Evolutionary conservation across 2,329 filamentous ascomycete genomes (phyloP), one percentile per base, ranked within the genome.

Genomic region (Ilyonectria destructans): DNA sequence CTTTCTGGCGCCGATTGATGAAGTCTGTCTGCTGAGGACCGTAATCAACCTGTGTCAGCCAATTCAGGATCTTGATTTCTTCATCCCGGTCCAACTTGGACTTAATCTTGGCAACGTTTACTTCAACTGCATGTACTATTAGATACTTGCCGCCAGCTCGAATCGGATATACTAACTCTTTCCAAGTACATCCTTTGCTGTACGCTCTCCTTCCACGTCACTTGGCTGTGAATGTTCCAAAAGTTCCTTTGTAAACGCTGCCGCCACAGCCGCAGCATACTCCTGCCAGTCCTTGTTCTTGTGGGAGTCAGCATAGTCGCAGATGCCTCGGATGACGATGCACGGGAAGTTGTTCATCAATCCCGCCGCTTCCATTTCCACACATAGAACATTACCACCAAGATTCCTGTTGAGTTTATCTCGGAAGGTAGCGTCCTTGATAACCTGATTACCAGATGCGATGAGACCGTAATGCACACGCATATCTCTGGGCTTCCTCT

Each of bases 21-120:
- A 78, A 75, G 51, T 83, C 81, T 8, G 62, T 77, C 23, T 86
- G 84, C 48, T 84, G 78, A 15, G 72, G 9, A 65, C 68, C 63
- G 82, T 83, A 40, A 83, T 73, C 3, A 74, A 58, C 4, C 75
- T 10, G 68, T 0, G 81, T 80, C 21, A 86, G 69, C 85, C 84
- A 86, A 12, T 81, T 58, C 1, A 80, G 69, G n/a, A 62, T 49
- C 35, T 5, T 26, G 6, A 26, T 26, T 26, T 26, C 35, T 33
- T 54, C 54, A 26, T 7, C 17, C 8, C 26, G 26, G 5, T 26
- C 26, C 26, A 26, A 5, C 26, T 26, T 26, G 26, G 26, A 26
- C 26, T 26, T 26, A 5, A 26, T 26, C 26, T 26, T 26, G 26
- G 26, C 26, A 26, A 26, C 26, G 26, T 26, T 26, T 26, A 26